phyloP scores from a whole-genome alignment of 1,284 basidiomycete species.

The Butyriboletus appendiculatus region DNA sequence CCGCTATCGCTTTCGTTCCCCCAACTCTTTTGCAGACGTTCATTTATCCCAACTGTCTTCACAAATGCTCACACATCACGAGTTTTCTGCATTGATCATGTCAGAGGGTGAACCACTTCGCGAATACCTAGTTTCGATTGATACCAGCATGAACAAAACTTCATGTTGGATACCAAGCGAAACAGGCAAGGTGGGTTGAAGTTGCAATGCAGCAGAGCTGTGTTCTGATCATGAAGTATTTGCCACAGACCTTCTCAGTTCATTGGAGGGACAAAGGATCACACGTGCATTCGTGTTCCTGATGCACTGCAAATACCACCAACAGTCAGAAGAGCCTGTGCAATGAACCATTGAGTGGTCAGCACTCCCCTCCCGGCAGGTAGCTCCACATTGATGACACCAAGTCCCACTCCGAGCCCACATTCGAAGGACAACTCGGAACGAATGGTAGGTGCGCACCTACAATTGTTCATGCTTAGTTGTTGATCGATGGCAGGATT shows the following conservation, averaged over 20 bases:
- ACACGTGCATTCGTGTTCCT: constrained; percentile 51
- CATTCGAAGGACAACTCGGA: not conserved
- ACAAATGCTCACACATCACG: constrained; percentile 54
- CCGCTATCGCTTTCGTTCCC: not conserved
- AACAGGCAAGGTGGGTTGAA: constrained; percentile 48
- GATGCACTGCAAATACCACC: constrained; percentile 1
- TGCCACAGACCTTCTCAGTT: constrained; percentile 51
- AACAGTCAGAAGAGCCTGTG: not conserved
- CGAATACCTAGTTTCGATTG: constrained; percentile 53
- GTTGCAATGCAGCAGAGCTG: not conserved
- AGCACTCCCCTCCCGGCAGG: constrained; percentile 5
- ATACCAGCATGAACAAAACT: constrained; percentile 43
- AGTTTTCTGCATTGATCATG: constrained; percentile 67
- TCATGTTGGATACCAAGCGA: constrained; percentile 67
- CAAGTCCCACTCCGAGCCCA: constrained; percentile 10
- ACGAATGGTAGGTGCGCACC: constrained; percentile 9
- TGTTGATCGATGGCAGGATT: constrained; percentile 10
- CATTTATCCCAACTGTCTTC: not conserved
- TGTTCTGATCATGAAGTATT: constrained; percentile 5
- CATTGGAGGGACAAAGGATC: constrained; percentile 63
- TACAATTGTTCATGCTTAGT: not conserved
- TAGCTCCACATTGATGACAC: constrained; percentile 4
- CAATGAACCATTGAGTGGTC: constrained; percentile 12
- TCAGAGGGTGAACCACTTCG: constrained; percentile 47
- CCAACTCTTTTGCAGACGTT: not conserved